Percentiles rank a stretch among this genome's conserved stretches.
Evolutionary conservation across 345 rosid genomes (phyloP).

Genomic region (Dimocarpus longan): DNA sequence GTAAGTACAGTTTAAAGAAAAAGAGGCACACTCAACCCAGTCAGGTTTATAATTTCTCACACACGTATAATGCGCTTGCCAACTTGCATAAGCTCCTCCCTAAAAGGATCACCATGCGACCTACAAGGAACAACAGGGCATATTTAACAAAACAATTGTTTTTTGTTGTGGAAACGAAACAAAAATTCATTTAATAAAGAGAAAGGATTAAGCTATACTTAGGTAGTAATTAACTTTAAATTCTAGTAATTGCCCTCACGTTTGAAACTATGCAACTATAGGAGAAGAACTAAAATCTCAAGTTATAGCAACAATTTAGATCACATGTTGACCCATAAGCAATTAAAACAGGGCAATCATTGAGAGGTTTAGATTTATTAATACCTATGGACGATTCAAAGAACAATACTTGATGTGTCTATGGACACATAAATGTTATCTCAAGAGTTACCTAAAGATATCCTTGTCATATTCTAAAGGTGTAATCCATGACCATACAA

Average conservation of each 20-base stretch:
- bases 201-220: background rate
- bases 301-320: slow-evolving; percentile 12
- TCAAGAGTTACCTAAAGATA: slow-evolving; percentile 60
- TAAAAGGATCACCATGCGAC: slow-evolving; percentile 84
- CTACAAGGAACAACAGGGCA: slow-evolving; percentile 45
- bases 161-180: background rate
- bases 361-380: background rate
- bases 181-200: background rate
- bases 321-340: background rate
- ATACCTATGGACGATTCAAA: background rate
- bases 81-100: slow-evolving; percentile 80
- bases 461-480: slow-evolving; percentile 84
- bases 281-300: background rate
- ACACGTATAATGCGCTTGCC: slow-evolving; percentile 90
- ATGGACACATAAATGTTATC: background rate
- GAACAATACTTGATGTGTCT: background rate
- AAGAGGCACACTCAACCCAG: too few relatives aligned
- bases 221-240: background rate
- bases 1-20: background rate
- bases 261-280: background rate
- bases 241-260: background rate
- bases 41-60: slow-evolving; percentile 45
- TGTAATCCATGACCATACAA: slow-evolving; percentile 94
- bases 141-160: slow-evolving; percentile 13
- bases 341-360: background rate